Evolutionary conservation across 345 rosid species (phyloP).

Genomic region (Orychophragmus violaceus): DNA sequence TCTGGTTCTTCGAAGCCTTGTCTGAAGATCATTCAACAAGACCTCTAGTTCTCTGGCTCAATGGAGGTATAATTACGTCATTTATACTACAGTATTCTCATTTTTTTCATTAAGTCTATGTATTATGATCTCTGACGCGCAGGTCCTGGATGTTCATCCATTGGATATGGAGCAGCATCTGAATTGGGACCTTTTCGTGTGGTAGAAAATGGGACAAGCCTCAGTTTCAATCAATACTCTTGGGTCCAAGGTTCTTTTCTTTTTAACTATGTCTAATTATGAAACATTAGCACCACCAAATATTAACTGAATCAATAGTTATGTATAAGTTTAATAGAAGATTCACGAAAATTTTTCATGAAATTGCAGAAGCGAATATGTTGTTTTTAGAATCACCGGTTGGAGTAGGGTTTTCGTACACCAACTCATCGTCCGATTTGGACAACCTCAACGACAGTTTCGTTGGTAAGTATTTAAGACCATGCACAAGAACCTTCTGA

Average conservation of each 20-base stretch:
- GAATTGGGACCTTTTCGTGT: constrained; percentile 59
- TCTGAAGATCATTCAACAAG: constrained; percentile 38
- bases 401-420: constrained; percentile 69
- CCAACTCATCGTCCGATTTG: constrained; percentile 53
- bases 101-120: not conserved
- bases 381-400: constrained; percentile 63
- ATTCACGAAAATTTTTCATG: not conserved
- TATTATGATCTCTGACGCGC: not conserved
- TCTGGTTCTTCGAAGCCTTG: constrained; percentile 67
- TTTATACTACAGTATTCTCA: not conserved
- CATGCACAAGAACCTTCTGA: not conserved
- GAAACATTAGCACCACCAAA: not conserved
- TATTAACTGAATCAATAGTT: not conserved
- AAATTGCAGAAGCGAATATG: constrained; percentile 48
- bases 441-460: constrained; percentile 42
- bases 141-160: constrained; percentile 71
- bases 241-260: constrained; percentile 47
- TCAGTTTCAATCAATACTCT: constrained; percentile 42
- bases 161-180: constrained; percentile 61
- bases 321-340: not conserved
- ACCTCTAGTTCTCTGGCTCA: constrained; percentile 67
- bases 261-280: not conserved
- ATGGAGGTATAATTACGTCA: constrained; percentile 43
- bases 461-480: constrained; percentile 36
- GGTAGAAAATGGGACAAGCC: constrained; percentile 38